Conservation (phyloP, 108 stramenopile species). For the Chaetoceros muelleri region DNA sequence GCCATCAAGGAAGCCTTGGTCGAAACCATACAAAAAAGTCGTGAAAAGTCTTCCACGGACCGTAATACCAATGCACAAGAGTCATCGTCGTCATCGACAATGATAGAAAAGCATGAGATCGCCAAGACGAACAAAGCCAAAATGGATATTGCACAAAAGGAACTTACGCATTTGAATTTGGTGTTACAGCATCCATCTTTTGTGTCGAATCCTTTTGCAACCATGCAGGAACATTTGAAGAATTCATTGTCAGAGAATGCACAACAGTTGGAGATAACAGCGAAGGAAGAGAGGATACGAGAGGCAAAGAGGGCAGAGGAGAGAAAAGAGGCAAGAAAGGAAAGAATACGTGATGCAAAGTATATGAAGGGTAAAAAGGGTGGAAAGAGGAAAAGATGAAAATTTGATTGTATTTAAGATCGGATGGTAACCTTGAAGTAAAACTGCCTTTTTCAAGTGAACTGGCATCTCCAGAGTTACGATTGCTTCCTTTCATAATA, state of each 20-base stretch:
- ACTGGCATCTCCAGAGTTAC: too few relatives aligned
- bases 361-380: constrained; percentile 5
- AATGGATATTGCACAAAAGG: constrained; percentile 16
- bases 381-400: constrained; percentile 1
- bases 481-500: too few relatives aligned
- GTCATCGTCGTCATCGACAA: constrained; percentile 6
- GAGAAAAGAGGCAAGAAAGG: constrained; percentile 32
- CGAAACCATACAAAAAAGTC: constrained; percentile 12
- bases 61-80: neutral
- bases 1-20: constrained; percentile 59
- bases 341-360: constrained; percentile 16
- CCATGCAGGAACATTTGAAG: constrained; percentile 62
- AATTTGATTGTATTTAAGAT: too few relatives aligned
- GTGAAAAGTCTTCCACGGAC: neutral
- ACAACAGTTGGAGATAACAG: constrained; percentile 25
- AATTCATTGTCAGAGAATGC: constrained; percentile 50
- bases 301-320: constrained; percentile 14
- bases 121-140: neutral
- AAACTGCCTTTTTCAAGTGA: too few relatives aligned
- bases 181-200: constrained; percentile 73
- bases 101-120: constrained; percentile 1
- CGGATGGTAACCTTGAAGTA: too few relatives aligned
- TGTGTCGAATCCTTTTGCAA: constrained; percentile 61
- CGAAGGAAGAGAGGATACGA: constrained; percentile 17
- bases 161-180: constrained; percentile 52